Evolutionary conservation across 805 yeast species (phyloP), one percentile per base, ranked within the genome.

Genomic region (Pichia ethanolica): DNA sequence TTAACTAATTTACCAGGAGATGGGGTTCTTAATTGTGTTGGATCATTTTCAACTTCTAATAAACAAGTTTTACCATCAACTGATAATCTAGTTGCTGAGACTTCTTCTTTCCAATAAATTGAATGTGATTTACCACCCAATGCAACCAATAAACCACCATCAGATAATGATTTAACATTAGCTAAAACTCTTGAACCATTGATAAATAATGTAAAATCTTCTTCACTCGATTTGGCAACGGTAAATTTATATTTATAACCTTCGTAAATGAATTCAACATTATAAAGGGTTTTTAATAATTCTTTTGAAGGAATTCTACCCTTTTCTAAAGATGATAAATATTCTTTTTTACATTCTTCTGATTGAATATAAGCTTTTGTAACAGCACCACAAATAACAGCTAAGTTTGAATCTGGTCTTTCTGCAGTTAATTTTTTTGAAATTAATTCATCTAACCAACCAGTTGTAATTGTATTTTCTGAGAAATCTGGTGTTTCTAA

Each of bases 1-100:
- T 88, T 88, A 54, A 91, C 96, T 58, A 93, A 78, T 72, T 93
- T 93, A 75, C 99, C 99, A 48, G 99, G 99, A 32, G 99, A 93
- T 42, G 99, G 99, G 35, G 99, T 89, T 73, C 98, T 83, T 65
- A 95, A 77, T 74, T 93, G 98, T 40, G 99, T 95, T 56, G 99
- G 99, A 66, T 93, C 99, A 63, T 89, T 91, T 73, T 93, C 99
- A 51, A 79, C 86, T 71, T 95, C 99, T 56, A 93, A 78, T 57
- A 88, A 71, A 65, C 98, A 91, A 32, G 99, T 90, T 75, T 88
- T 93, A 46, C 96, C 82, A 65, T 93, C 97, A 38, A 93, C 97
- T 28, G 97, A 87, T 59, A 93, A 69, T 71, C 99, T 83, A 10
- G 97, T 91, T 37, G 96, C 95, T 49, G 89, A 82, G 54, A 93